These are phyloP conservation scores for Aspergillus conjunctus DNA, from an alignment of 495 filamentous ascomycete species.

Conservation along the genomic window DNA sequence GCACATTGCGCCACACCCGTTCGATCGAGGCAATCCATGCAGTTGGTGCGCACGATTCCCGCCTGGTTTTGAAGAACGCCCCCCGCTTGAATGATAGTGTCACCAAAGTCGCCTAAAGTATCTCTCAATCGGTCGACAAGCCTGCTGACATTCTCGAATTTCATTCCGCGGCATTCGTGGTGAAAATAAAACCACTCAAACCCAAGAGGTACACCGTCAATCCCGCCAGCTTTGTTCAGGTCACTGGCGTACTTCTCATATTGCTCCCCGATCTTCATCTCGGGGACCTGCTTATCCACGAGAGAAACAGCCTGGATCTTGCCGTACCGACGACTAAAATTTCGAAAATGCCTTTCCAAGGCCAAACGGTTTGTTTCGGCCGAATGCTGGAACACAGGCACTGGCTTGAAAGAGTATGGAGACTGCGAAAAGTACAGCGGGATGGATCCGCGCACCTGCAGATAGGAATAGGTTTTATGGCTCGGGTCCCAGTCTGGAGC, in stretches of 20 bases:
- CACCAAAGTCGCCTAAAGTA: conserved; percentile 65
- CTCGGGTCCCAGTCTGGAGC: conserved; percentile 60
- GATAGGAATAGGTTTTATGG: conserved; percentile 73
- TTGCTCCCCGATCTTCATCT: conserved; percentile 72
- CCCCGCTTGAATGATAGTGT: conserved; percentile 58
- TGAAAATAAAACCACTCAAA: conserved; percentile 99
- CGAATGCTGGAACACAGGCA: conserved; percentile 78
- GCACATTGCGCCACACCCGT: conserved; percentile 94
- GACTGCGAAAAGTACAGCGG: conserved; percentile 92
- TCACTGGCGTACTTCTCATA: conserved; percentile 66
- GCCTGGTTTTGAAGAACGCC: conserved; percentile 58
- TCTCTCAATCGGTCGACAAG: conserved; percentile 69
- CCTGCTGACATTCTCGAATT: conserved; percentile 86
- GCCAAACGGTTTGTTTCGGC: conserved; percentile 73
- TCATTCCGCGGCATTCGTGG: conserved; percentile 87
- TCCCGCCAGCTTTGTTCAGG: conserved; percentile 63
- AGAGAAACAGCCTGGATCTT: conserved; percentile 76
- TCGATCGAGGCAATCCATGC: conserved; percentile 95
- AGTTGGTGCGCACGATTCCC: conserved; percentile 86
- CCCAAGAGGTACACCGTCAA: conserved; percentile 55
- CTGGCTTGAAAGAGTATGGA: conserved; percentile 88
- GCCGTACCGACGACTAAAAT: conserved; percentile 67
- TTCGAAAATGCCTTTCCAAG: conserved; percentile 75
- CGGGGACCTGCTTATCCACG: conserved; percentile 82
- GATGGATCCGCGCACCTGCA: conserved; percentile 85